Evolutionary conservation across 2,329 filamentous ascomycete genomes (phyloP), one percentile per base, ranked within the genome.

Genomic region (Cladosporium velox): DNA sequence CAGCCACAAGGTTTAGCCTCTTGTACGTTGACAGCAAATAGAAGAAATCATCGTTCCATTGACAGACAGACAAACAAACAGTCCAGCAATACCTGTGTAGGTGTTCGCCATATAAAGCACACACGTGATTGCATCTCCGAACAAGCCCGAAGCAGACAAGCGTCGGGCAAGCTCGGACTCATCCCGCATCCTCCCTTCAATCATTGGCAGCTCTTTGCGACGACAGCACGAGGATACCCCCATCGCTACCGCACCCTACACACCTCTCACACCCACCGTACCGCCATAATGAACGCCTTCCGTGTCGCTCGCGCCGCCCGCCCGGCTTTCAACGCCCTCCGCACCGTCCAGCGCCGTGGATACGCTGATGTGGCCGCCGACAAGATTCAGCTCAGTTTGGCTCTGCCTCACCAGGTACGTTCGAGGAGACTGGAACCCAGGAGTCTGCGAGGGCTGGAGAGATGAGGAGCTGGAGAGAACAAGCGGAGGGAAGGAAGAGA

Each of bases 351-450:
- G 86, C 90, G 92, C 82, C 89, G 95, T 86, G 90, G 90, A 76
- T 99, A 99, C 81, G 95, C 82, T 75, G 82, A 84, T 74, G 82
- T 83, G 72, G 82, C 81, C 72, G 76, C 81, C 66, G 82, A 84
- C 79, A 84, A 84, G 80, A 96, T 99, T 87, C 96, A 96, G 90
- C 90, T 99, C 85, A 97, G 92, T 86, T 87, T 99, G 85, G 89
- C 91, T 80, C 91, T 99, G 76, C 95, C 95, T 84, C 94, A 98
- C 85, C 91, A 97, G 93, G 95, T 98, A 92, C 83, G 91, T 71
- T 47, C n/a, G 30, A 21, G 54, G n/a, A 38, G 12, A 30, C 59
- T 38, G 35, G 51, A 30, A 18, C 14, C 1, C 4, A 28, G 21
- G n/a, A 59, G 58, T 5, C 8, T 30, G 57, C 10, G 59, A 32